Base-by-base conservation (phyloP, 179 eudicot species). In the Silene coronaria region DNA sequence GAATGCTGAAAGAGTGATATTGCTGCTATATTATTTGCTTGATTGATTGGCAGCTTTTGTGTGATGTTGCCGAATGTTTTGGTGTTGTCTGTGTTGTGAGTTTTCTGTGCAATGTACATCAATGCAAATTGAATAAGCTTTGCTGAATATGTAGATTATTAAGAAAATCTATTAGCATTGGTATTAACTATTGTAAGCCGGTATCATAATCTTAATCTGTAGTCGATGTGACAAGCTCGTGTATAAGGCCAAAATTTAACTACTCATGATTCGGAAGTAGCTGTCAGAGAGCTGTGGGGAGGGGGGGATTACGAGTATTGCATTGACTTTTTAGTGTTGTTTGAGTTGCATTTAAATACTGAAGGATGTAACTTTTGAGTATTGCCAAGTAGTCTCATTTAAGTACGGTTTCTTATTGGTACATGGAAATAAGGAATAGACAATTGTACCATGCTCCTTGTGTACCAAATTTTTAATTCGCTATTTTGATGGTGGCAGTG, bases 401-500 rank as follows among this genome's bases (percentile, higher is more conserved):
- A 21, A 14, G 57, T 34, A 17, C 36, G 46, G 5, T 2, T 9
- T 3, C 13, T 51, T 2, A 74, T 34, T 22, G 14, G 27, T 45
- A 3, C 55, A 13, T 8, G 27, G 32, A 69, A 67, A 3, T 38
- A 13, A 4, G 27, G 32, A 69, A 67, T 61, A 16, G 23, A 26
- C 21, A 17, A 61, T 69, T 30, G 38, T 38, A 67, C 27, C 71
- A 27, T 46, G 26, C 10, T 22, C 28, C 19, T 63, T 21, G 16
- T 16, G 23, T 63, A 70, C 71, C 51, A 26, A 63, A 57, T 34
- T 66, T 30, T 9, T 17, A 19, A 51, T 12, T 34, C 36, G 23
- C 58, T 57, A 17, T 34, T 36, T 34, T 36, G 63, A 71, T 79
- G 9, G 36, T 83, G 71, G 76, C 94, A 94, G 98, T 91, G 92